Evolutionary conservation across 352 stramenopile genomes (phyloP), one percentile per base, ranked within the genome.

Genomic region (Phytophthora litchii): DNA sequence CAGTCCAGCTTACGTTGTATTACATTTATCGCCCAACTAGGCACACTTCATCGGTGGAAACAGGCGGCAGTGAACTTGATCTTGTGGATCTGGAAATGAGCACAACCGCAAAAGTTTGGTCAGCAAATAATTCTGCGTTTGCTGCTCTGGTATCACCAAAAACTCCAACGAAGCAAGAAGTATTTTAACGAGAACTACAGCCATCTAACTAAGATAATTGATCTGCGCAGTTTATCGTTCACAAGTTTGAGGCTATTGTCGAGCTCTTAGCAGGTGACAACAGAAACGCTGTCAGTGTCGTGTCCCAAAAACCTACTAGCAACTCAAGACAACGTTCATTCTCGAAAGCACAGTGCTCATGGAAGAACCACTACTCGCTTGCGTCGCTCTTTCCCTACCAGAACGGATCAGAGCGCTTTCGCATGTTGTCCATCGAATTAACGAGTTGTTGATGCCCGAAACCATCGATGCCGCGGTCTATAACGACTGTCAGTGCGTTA

Each of bases 1-100:
- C 51, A 5, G 32, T 80, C 11, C 78, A 88, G 34, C 45, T 87
- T 14, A 64, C 66, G 17, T 54, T 91, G 25, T 88, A 76, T 47
- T 66, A 67, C 9, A 42, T 86, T 7, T 88, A 78, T 56, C 61
- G 59, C 11, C 53, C 64, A 9, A 42, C 32, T 17, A 36, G 47
- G 34, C 17, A 34, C 5, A 4, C 40, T 2, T 52, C 23, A n/a
- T 40, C 52, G 14, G 12, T 38, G 27, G 36, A 57, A 20, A 58
- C 53, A 3, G 34, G 31, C 6, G 53, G 54, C 19, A 68, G 38
- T 14, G 43, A 56, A 32, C 19, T 63, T 8, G 31, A 58, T 13
- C 4, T 32, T n/a, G 38, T 57, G 13, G 32, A 29, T 36, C 19
- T 64, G 23, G 54, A 68, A 53, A 43, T 14, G 41, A 45, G 20